Base-by-base conservation (phyloP, 1,139 yeast species). In the Diutina sp. region DNA sequence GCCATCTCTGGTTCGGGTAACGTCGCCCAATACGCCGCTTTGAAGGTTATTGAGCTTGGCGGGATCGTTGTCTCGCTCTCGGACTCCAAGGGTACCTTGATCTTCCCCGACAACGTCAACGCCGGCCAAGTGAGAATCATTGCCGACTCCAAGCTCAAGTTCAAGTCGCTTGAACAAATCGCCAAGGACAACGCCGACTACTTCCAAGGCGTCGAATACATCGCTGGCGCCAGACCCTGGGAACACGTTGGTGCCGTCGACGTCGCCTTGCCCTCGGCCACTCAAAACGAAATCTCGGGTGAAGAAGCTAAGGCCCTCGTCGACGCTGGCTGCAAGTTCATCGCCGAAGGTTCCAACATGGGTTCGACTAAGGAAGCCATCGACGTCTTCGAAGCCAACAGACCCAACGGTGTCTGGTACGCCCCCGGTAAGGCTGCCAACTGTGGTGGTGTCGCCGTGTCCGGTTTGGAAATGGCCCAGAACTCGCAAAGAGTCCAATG, bases 361-460 rank as follows among this genome's bases (percentile, higher is more conserved):
- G 98, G 99, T 71, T 91, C 96, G 65, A 91, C 97, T 66, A 87
- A 87, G 75, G 98, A 91, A 73, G 99, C 99, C 65, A 90, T 93
- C 66, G 90, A 86, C 63, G 90, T 88, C 60, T 91, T 91, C 65
- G 99, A 93, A 82, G 87, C 87, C 67, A 84, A 83, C 74, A 87
- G 97, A 80, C 66, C 78, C 64, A 72, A 81, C 65, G 80, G 86
- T 63, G 89, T 90, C 73, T 93, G 98, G 98, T 91, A 91, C 77
- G 98, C 96, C 67, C 97, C 97, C 72, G 98, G 98, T 76, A 93
- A 93, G 83, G 97, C 97, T 67, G 95, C 98, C 69, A 93, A 93
- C 84, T 87, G 95, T 79, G 98, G 98, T 79, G 99, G 98, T 84
- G 99, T 93, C 67, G 96, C 97, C 60, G 97, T 91, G 60, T 90